These are phyloP conservation scores for Asterophora lycoperdoides DNA, from an alignment of 768 basidiomycete genomes.

Conservation along the genomic window DNA sequence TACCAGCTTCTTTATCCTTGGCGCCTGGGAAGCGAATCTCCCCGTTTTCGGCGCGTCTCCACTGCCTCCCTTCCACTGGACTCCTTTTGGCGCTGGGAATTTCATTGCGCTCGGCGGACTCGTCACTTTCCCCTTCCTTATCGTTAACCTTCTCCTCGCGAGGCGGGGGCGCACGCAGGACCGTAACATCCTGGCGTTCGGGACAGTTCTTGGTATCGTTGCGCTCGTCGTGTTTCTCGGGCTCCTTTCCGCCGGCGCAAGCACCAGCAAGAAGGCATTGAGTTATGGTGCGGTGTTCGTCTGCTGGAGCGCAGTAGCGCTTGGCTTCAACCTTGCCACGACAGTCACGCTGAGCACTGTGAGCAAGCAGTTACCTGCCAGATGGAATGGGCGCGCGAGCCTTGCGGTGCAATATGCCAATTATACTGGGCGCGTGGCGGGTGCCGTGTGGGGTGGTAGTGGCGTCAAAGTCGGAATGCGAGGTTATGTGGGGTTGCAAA, in stretches of 20 bases:
- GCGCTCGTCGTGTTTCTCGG: slow-evolving; percentile 51
- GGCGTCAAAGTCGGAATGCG: slow-evolving; percentile 58
- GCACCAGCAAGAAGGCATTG: slow-evolving; percentile 21
- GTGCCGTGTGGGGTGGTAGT: slow-evolving; percentile 65
- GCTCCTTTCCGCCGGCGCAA: slow-evolving; percentile 28
- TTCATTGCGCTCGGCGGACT: slow-evolving; percentile 67
- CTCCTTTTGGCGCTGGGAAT: slow-evolving; percentile 62
- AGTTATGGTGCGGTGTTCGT: slow-evolving; percentile 43
- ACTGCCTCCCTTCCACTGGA: slow-evolving; percentile 41
- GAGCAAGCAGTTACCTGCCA: slow-evolving; percentile 62
- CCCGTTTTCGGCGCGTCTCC: slow-evolving; percentile 50
- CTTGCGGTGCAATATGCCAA: slow-evolving; percentile 67
- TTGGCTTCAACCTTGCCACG: slow-evolving; percentile 71
- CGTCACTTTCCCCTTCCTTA: slow-evolving; percentile 61
- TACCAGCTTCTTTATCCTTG: slow-evolving; percentile 67
- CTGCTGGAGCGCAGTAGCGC: slow-evolving; percentile 57
- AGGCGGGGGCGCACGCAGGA: slow-evolving; percentile 55
- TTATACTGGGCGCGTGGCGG: slow-evolving; percentile 59
- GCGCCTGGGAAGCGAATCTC: slow-evolving; percentile 65
- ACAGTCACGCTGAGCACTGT: slow-evolving; percentile 64
- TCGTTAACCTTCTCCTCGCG: slow-evolving; percentile 54
- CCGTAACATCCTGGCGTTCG: slow-evolving; percentile 51
- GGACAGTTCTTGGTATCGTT: slow-evolving; percentile 44
- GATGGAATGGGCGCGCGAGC: slow-evolving; percentile 55
- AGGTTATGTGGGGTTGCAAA: slow-evolving; percentile 55